Base-by-base conservation (phyloP, 2,329 filamentous ascomycete species). In the Colletotrichum sp. region DNA sequence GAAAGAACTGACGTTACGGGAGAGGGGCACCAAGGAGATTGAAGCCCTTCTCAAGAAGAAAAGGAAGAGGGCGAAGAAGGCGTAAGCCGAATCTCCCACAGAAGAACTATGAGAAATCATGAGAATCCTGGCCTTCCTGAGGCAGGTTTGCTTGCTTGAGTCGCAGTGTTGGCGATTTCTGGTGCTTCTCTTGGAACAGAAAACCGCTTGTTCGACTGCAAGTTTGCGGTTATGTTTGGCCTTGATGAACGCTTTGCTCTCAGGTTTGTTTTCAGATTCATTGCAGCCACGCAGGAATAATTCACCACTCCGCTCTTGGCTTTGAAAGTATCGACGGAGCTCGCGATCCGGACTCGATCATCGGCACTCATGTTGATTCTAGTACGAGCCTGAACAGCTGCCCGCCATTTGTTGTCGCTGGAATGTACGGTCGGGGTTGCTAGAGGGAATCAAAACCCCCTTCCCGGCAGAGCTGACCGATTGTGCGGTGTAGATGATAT, bases 1-100 rank as follows among this genome's bases (percentile, higher is more conserved):
- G 86, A 96, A 93, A 81, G 96, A 98, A 82, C 84, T 98, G 79
- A 97, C 90, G 66, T 85, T 98, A 65, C 90, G 96, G 36, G 87
- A 91, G 43, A 90, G 95, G 28, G 96, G 94, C 1, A 84, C 89
- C 70, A 93, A 94, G 73, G 93, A 96, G 78, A 86, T 96, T 1
- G 90, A 92, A 55, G 92, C 92, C 78, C 80, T 98, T 30, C 88
- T 95, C 79, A 86, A 83, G 73, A 81, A 83, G 48, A 76, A 66
- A 36, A 83, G 69, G 70, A 71, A 43, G 68, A 74, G 77, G 52
- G 74, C 78, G 7, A 84, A 84, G 77, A 70, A 62, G 78, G 66
- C 43, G 30, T 25, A 15, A 32, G 48, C 56, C 66, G 43, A 52
- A 52, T 52, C 43, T 52, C n/a, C 6, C 43, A 22, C 1, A 52